Evolutionary conservation across 2,329 filamentous ascomycete genomes (phyloP), one percentile per base, ranked within the genome.

Genomic region (Colletotrichum phormii): DNA sequence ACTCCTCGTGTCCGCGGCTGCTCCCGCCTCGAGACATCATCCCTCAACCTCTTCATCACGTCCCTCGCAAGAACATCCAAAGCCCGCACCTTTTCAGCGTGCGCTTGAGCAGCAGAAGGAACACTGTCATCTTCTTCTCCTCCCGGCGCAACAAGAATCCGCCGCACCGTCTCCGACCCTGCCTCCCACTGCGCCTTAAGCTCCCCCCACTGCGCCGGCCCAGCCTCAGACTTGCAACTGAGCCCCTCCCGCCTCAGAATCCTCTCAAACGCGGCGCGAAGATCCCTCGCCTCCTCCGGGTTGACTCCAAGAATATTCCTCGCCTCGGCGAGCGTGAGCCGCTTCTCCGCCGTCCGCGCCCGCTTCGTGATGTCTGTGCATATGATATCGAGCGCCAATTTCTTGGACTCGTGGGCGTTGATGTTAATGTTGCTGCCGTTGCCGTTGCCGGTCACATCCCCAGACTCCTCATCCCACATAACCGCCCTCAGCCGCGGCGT

Each of bases 291-390:
- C 76, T 86, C 77, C 49, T 81, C 79, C 0, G 86, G 86, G 69
- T 87, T 85, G 51, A 87, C 73, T 0, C 83, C 83, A 13, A 88
- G 78, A 1, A 82, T 76, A 18, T 93, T 93, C 80, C 95, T 95
- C 5, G 93, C 93, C 71, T 95, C 92, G 1, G 90, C 88, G 57
- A 96, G 89, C 0, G 90, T 92, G 88, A 96, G 91, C n/a, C 89
- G 86, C 42, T 86, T 87, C 61, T 91, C 89, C 70, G 90, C 13
- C 85, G 90, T 77, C 22, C 94, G 90, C 86, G 95, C 91, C 24
- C 93, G 87, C 82, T 97, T 97, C 1, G 93, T 95, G 35, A 96
- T 93, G 82, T 96, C 94, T 33, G 90, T 92, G 78, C 93, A 95
- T 29, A 97, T 91, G 58, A 95, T 89, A 79, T 97, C 94, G 5